phyloP scores from a whole-genome alignment of 768 basidiomycete species.

The Boletus sp. region DNA sequence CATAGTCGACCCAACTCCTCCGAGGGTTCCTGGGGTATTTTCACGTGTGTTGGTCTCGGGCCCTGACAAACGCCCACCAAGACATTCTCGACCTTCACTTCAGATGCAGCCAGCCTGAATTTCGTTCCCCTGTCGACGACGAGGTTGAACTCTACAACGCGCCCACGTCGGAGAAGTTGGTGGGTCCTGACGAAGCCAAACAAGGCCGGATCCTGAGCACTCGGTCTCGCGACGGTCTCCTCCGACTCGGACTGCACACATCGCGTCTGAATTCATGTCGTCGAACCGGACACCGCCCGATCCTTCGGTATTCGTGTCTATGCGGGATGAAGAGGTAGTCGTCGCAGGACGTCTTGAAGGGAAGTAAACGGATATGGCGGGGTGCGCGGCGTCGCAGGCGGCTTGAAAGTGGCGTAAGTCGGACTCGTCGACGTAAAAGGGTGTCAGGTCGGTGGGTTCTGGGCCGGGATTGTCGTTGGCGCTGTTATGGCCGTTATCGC shows the following conservation, averaged over 20 bases:
- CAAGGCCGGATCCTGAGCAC: slow-evolving; percentile 17
- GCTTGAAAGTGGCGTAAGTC: slow-evolving; percentile 40
- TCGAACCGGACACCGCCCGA: slow-evolving; percentile 57
- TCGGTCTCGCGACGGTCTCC: slow-evolving; percentile 6
- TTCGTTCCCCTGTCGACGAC: slow-evolving; percentile 49
- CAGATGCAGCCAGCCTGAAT: slow-evolving; percentile 61
- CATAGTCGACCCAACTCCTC: slow-evolving; percentile 9
- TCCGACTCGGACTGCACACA: slow-evolving; percentile 7
- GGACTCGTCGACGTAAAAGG: slow-evolving; percentile 44
- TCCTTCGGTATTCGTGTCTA: slow-evolving; percentile 38
- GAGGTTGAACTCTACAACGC: slow-evolving; percentile 41
- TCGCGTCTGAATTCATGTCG: slow-evolving; percentile 39
- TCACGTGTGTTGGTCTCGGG: slow-evolving; percentile 43
- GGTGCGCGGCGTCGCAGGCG: slow-evolving; percentile 29
- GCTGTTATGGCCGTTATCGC: neutral
- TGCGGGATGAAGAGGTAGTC: slow-evolving; percentile 55
- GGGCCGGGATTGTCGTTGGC: neutral
- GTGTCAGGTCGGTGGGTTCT: slow-evolving; percentile 40
- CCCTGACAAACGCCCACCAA: slow-evolving; percentile 65
- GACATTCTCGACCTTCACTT: slow-evolving; percentile 62
- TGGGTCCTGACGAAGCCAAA: slow-evolving; percentile 40
- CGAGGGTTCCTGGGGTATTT: slow-evolving; percentile 29
- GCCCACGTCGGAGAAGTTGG: slow-evolving; percentile 52
- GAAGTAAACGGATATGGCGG: slow-evolving; percentile 35
- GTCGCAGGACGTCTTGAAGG: slow-evolving; percentile 54